Percentiles rank a stretch among this genome's conserved stretches.
Conservation (phyloP, 805 yeast genomes). For the Candida montana region DNA sequence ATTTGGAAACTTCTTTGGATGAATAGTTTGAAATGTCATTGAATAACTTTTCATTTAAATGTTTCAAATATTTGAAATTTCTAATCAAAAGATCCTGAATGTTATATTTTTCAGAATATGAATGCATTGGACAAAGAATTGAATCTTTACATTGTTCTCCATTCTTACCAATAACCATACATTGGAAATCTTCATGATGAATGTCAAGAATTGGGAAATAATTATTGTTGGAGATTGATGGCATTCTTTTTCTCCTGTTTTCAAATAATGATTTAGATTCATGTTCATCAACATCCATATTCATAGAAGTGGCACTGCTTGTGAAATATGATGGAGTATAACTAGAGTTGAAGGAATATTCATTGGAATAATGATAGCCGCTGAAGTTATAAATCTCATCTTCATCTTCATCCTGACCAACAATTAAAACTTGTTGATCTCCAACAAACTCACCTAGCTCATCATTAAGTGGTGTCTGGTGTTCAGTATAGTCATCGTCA, state of each 20-base stretch:
- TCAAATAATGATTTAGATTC: background rate
- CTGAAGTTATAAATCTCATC: constrained; percentile 2
- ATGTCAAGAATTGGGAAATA: constrained; percentile 11
- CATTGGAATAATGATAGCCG: constrained; percentile 1
- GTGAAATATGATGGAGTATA: constrained; percentile 5
- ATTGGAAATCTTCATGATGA: constrained; percentile 19
- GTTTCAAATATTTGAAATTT: constrained; percentile 33
- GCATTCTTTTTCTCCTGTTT: background rate
- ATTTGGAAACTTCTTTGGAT: background rate
- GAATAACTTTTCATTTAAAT: constrained; percentile 2
- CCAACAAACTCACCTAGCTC: background rate
- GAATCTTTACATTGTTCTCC: constrained; percentile 15
- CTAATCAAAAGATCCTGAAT: constrained; percentile 12
- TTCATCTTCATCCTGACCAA: background rate
- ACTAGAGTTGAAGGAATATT: constrained; percentile 1
- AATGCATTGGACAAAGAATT: constrained; percentile 14
- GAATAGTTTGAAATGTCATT: background rate
- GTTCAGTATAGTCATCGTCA: too few relatives aligned
- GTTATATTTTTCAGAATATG: constrained; percentile 8
- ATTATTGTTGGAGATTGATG: background rate
- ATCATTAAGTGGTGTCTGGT: too few relatives aligned
- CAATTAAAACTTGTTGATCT: background rate
- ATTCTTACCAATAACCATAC: constrained; percentile 11
- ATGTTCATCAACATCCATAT: background rate
- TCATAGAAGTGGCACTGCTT: background rate